phyloP scores from a whole-genome alignment of 2,329 filamentous ascomycete species.

The Ophioceras dolichostomum region DNA sequence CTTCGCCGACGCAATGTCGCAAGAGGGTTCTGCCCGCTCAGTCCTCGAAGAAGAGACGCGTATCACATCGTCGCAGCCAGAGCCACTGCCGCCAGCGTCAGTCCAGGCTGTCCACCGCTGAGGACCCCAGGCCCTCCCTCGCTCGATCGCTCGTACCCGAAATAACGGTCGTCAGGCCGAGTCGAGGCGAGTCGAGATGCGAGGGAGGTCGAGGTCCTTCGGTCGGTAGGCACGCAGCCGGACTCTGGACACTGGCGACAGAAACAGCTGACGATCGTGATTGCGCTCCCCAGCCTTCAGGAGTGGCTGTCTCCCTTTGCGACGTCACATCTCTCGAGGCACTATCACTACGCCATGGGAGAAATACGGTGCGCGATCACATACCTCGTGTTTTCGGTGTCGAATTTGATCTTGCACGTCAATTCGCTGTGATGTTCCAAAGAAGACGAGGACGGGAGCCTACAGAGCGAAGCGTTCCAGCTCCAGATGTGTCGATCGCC shows the following conservation, averaged over 20 bases:
- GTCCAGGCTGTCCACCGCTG: conserved; percentile 10
- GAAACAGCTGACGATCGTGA: conserved; percentile 24
- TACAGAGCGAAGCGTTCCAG: too few relatives aligned
- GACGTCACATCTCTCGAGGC: conserved; percentile 14
- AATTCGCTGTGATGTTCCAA: too few relatives aligned
- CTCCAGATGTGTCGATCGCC: too few relatives aligned
- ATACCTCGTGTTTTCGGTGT: conserved; percentile 6
- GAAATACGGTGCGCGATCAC: conserved; percentile 4
- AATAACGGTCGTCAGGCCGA: too few relatives aligned
- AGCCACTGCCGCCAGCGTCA: conserved; percentile 13
- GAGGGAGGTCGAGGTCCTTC: too few relatives aligned
- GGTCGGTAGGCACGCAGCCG: too few relatives aligned
- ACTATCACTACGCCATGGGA: not conserved
- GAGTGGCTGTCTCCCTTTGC: conserved; percentile 15
- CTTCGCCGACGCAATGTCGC: conserved; percentile 9
- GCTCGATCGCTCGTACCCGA: conserved; percentile 4
- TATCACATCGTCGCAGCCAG: conserved; percentile 44
- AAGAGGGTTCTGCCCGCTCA: conserved; percentile 59
- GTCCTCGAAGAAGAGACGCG: conserved; percentile 50
- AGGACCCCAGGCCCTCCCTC: conserved; percentile 2
- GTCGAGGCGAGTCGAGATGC: too few relatives aligned
- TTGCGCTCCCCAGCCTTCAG: conserved; percentile 50
- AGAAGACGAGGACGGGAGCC: too few relatives aligned
- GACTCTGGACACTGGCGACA: not conserved
- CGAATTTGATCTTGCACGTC: too few relatives aligned